These are phyloP conservation scores for Beauveria caledonica DNA, from an alignment of 2,329 filamentous ascomycete species.

Conservation along the genomic window DNA sequence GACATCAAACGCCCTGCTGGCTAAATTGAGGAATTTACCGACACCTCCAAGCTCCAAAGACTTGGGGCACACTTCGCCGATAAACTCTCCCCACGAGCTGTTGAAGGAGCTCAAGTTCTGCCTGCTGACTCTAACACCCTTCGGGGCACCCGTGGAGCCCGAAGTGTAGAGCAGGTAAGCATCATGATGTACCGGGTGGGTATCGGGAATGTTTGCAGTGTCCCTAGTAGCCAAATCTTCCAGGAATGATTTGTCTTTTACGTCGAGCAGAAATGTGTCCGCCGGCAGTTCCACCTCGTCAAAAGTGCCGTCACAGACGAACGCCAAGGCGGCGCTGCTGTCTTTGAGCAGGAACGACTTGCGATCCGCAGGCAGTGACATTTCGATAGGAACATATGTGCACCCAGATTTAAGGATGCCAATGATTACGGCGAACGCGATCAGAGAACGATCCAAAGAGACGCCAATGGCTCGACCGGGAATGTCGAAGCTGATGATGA, in stretches of 20 bases:
- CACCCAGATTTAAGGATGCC: not conserved
- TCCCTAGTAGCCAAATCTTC: not conserved
- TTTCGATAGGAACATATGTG: slow-evolving; percentile 1
- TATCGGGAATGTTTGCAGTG: not conserved
- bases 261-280: not conserved
- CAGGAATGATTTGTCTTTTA: not conserved
- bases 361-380: not conserved
- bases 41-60: not conserved
- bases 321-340: not conserved
- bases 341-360: slow-evolving; percentile 1
- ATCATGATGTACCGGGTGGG: not conserved
- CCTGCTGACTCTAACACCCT: slow-evolving; percentile 51
- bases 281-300: not conserved
- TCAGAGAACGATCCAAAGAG: not conserved
- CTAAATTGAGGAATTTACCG: not conserved
- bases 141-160: slow-evolving; percentile 75
- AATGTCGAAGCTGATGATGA: not conserved
- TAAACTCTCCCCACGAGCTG: not conserved
- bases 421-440: not conserved
- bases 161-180: slow-evolving; percentile 60
- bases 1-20: not conserved
- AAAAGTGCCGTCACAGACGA: not conserved
- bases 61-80: not conserved
- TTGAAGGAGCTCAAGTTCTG: not conserved
- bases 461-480: not conserved